Conservation (phyloP, 148 eudicot species). For the Agrostemma githago region DNA sequence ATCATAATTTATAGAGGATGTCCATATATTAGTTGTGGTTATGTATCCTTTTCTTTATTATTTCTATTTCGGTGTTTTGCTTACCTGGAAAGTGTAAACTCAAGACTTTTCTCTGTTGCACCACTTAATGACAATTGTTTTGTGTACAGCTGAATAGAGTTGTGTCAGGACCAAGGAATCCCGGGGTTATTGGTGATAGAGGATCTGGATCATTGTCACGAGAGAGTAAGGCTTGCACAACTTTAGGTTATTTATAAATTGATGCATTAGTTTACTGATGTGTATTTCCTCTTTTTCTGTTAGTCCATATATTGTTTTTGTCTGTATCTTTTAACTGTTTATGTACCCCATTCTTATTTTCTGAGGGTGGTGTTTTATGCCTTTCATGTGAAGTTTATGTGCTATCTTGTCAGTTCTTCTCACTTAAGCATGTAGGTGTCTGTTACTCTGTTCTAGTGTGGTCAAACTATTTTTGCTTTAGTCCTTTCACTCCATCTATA, state of each 20-base stretch:
- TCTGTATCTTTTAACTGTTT: neutral
- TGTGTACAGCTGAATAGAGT: constrained; percentile 69
- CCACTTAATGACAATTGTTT: constrained; percentile 12
- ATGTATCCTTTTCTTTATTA: neutral
- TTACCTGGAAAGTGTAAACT: neutral
- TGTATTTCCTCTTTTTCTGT: neutral
- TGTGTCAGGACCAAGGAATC: constrained; percentile 87
- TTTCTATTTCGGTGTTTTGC: neutral
- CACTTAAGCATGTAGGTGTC: neutral
- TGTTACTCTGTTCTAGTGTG: neutral
- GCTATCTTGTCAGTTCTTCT: neutral
- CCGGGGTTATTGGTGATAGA: constrained; percentile 94
- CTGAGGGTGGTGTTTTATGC: neutral
- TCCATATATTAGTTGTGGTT: neutral
- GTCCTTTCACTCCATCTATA: neutral
- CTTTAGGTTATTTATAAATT: neutral
- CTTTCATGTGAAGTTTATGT: neutral
- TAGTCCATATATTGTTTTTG: neutral
- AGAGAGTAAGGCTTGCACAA: constrained; percentile 62
- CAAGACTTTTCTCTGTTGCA: neutral
- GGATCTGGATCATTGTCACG: constrained; percentile 95
- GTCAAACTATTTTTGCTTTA: neutral
- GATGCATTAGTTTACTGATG: neutral
- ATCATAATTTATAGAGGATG: neutral
- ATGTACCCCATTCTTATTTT: neutral